Conservation (phyloP, 2,329 filamentous ascomycete genomes). For the Fusarium chlamydosporum region DNA sequence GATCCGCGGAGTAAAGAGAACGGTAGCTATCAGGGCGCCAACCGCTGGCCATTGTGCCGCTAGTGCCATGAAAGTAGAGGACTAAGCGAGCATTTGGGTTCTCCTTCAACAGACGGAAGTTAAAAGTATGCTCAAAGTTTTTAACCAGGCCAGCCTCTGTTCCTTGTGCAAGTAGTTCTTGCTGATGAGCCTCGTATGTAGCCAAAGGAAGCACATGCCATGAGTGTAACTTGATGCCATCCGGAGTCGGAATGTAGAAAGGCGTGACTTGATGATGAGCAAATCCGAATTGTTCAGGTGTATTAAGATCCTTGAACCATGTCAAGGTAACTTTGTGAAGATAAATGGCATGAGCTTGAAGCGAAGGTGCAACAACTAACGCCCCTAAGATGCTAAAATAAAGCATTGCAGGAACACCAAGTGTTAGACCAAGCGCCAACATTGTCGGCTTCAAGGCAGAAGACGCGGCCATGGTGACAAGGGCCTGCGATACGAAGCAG, state of each 20-base stretch:
- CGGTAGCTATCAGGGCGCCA: constrained; percentile 70
- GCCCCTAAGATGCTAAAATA: constrained; percentile 36
- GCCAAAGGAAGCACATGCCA: constrained; percentile 80
- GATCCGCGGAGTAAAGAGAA: constrained; percentile 64
- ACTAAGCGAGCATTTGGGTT: constrained; percentile 62
- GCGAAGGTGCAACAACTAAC: constrained; percentile 36
- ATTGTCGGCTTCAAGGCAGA: constrained; percentile 31
- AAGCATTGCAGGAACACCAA: constrained; percentile 32
- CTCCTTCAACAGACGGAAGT: constrained; percentile 61
- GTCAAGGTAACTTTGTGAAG: constrained; percentile 66
- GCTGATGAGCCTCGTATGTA: constrained; percentile 61
- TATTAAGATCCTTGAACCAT: constrained; percentile 67
- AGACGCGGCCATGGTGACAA: constrained; percentile 3
- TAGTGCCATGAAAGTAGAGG: constrained; percentile 69
- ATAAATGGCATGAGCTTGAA: constrained; percentile 58
- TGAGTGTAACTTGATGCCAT: constrained; percentile 75
- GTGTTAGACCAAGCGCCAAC: constrained; percentile 35
- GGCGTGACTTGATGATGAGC: constrained; percentile 78
- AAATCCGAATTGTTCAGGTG: constrained; percentile 78
- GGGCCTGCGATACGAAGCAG: no score
- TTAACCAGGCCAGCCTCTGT: constrained; percentile 16
- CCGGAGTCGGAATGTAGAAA: constrained; percentile 74
- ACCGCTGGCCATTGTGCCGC: constrained; percentile 69
- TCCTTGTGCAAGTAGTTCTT: constrained; percentile 50
- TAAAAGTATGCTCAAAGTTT: constrained; percentile 43